Conservation (phyloP, 371 early-diverging fungal genomes). For the Blakeslea trispora region DNA sequence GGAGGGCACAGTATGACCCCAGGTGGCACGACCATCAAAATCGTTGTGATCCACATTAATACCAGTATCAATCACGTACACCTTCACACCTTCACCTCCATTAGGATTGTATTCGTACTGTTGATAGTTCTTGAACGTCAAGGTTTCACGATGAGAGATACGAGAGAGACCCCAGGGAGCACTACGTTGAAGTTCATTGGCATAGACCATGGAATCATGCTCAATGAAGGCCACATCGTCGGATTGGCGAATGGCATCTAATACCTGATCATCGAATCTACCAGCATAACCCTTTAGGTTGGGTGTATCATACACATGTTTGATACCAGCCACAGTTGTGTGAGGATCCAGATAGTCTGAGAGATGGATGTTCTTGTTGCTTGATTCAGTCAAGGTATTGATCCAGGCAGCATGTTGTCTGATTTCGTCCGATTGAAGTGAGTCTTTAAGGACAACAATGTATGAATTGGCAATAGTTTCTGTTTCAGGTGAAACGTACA, state of each 20-base stretch:
- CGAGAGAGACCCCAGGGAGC: slow-evolving; percentile 94
- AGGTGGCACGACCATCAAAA: slow-evolving; percentile 67
- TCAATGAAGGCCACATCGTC: slow-evolving; percentile 82
- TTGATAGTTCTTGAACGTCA: slow-evolving; percentile 69
- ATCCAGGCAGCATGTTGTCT: slow-evolving; percentile 40
- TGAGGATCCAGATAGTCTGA: slow-evolving; percentile 31
- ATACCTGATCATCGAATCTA: slow-evolving; percentile 63
- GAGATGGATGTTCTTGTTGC: not conserved
- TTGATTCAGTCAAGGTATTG: slow-evolving; percentile 15
- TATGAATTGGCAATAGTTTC: slow-evolving; percentile 77
- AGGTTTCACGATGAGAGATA: slow-evolving; percentile 73
- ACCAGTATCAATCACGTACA: slow-evolving; percentile 64
- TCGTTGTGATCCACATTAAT: slow-evolving; percentile 62
- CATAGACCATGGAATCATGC: slow-evolving; percentile 81
- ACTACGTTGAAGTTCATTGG: slow-evolving; percentile 65
- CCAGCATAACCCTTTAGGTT: slow-evolving; percentile 83
- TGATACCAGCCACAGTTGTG: slow-evolving; percentile 51
- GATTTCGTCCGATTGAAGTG: slow-evolving; percentile 33
- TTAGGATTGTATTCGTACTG: slow-evolving; percentile 73
- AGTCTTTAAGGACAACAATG: slow-evolving; percentile 82
- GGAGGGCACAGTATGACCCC: slow-evolving; percentile 54
- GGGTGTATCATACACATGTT: slow-evolving; percentile 74
- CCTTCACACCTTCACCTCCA: slow-evolving; percentile 69
- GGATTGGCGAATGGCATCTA: slow-evolving; percentile 69
- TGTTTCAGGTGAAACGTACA: slow-evolving; percentile 62